Conservation (phyloP, 331 rosid genomes). For the Malus hybrid region DNA sequence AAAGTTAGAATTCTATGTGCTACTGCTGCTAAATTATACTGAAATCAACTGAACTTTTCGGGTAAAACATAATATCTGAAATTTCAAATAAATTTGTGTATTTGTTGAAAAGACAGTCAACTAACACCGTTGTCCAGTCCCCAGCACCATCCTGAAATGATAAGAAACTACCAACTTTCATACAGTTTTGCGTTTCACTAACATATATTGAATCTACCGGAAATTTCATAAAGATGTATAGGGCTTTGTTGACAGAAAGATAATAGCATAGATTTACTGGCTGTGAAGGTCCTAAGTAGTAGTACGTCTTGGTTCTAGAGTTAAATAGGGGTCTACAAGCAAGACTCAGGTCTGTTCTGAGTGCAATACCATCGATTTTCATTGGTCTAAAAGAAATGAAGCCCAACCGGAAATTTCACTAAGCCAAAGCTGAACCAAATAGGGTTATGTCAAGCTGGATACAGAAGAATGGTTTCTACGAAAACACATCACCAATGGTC, state of each 20-base stretch:
- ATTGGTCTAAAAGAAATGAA: not conserved
- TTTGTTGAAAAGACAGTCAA: not conserved
- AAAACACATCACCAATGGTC: not conserved
- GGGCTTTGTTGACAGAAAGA: not conserved
- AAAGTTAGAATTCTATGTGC: not conserved
- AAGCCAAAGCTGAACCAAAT: not conserved
- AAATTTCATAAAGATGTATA: not conserved
- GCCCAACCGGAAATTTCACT: not conserved
- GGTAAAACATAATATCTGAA: not conserved
- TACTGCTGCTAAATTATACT: not conserved
- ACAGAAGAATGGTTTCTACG: not conserved
- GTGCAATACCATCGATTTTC: not conserved
- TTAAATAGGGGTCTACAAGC: not conserved
- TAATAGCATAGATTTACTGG: not conserved
- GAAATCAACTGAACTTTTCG: not conserved
- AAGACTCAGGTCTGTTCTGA: not conserved
- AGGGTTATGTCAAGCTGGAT: not conserved
- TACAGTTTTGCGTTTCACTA: not conserved
- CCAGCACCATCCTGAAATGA: too few relatives aligned
- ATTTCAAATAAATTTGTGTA: not conserved
- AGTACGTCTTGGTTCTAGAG: too few relatives aligned
- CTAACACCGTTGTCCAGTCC: too few relatives aligned
- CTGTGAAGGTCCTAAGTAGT: not conserved
- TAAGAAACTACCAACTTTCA: too few relatives aligned
- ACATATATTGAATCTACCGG: not conserved